Base-by-base conservation (phyloP, 2,329 filamentous ascomycete species). In the Colletotrichum sojae region DNA sequence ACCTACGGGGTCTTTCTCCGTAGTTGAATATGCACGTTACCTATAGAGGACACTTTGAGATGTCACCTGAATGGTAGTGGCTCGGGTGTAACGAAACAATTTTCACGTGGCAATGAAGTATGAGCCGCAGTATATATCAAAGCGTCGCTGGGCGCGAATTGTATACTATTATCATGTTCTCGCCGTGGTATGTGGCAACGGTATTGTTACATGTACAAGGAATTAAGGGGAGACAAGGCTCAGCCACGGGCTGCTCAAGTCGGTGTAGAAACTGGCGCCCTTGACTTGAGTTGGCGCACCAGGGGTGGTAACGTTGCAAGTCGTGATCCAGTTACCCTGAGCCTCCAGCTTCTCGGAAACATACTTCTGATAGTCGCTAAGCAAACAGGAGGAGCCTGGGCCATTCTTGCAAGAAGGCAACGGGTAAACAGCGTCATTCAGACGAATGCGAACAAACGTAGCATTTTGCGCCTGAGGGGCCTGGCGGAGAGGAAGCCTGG, bases 381-480 rank as follows among this genome's bases (percentile, higher is more conserved):
- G 69, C 3, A 81, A 77, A 72, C 88, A 90, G 18, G 84, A 87
- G 6, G 78, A 81, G 6, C 88, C 90, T 4, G 87, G 89, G 0
- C 87, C 89, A 70, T 79, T 81, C 70, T 83, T 81, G 77, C 88
- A 91, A 0, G 79, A 82, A 0, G 85, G 83, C 1, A 91, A 77
- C 0, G 87, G 87, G 74, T 91, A 91, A 3, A 91, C 84, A 8
- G 86, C 87, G 64, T 91, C 89, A 73, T 92, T 91, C 49, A 91
- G 80, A 12, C 84, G 80, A 56, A 92, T 84, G 16, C 89, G 86
- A 49, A 91, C 75, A 67, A 85, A 89, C 16, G 78, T 82, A 46
- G 78, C 77, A 46, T 80, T 82, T 20, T 36, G 71, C 36, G 45
- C 18, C 46, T 20, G 8, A 16, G 16, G 15, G 45, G 46, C n/a